Base-by-base conservation (phyloP, 2,329 filamentous ascomycete species). In the Xylariaceae sp. region DNA sequence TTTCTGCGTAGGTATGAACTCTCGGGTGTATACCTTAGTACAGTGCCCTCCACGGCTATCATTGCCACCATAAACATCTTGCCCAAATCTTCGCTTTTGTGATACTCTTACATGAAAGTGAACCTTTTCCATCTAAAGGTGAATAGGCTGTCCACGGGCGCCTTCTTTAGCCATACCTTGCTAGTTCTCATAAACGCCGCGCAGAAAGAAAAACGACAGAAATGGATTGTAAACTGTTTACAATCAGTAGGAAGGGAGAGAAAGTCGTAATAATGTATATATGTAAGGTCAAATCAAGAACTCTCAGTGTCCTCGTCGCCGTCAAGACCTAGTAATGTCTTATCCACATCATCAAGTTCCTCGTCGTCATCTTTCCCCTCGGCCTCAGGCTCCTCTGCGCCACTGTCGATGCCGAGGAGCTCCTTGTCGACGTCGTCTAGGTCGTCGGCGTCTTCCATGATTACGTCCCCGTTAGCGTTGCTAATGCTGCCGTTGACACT, bases 371-470 rank as follows among this genome's bases (percentile, higher is more conserved):
- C 79, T 42, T 77, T 77, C 21, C 49, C 62, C 9, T 72, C 70
- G 5, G 64, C 69, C 21, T 37, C 29, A 13, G 41, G 36, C 23
- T 73, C 76, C 36, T 78, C 77, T 1, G 65, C 77, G 5, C 78
- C 75, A 42, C 70, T 75, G 2, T 72, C 80, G 29, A 80, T 59
- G 10, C 76, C 78, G 3, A 80, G 64, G 11, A 79, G 67, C 46
- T 82, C 81, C 62, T 81, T 77, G 13, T 83, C 78, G 46, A 77
- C 78, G 23, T 84, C 81, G 49, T 82, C 81, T 53, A 83, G 74
- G 39, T 78, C 78, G 33, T 82, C 78, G 6, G 72, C 77, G 50
- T 78, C 74, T 33, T 75, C 72, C 69, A 75, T 74, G 20, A 72
- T 71, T 30, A 77, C 67, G 29, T 80, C 77, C 11, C 75, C 78